phyloP scores from a whole-genome alignment of 2,329 filamentous ascomycete species.

The Rachicladosporium sp. region DNA sequence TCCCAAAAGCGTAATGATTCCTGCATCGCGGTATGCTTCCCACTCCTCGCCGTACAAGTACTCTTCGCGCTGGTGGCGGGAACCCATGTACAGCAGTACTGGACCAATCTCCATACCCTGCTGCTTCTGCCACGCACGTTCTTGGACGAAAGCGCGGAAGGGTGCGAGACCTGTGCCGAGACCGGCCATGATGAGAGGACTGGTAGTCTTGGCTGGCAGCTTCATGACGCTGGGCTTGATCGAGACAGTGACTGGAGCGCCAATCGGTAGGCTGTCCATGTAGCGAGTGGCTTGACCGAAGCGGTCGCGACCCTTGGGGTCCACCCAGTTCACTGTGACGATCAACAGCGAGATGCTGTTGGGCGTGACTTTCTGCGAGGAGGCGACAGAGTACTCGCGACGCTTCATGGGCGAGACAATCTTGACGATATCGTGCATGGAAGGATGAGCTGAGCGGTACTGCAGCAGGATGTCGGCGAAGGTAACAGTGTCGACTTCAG shows the following conservation, averaged over 20 bases:
- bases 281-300: slow-evolving; percentile 90
- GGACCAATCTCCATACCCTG: slow-evolving; percentile 89
- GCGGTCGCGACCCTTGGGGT: slow-evolving; percentile 73
- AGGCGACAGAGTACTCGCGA: slow-evolving; percentile 97
- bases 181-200: slow-evolving; percentile 96
- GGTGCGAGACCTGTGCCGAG: slow-evolving; percentile 95
- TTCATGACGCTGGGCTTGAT: slow-evolving; percentile 99
- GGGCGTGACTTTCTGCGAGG: slow-evolving; percentile 86
- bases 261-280: slow-evolving; percentile 62
- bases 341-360: slow-evolving; percentile 89
- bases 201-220: slow-evolving; percentile 73
- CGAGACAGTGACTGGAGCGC: slow-evolving; percentile 72
- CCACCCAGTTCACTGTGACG: slow-evolving; percentile 92
- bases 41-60: slow-evolving; percentile 98
- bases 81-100: slow-evolving; percentile 91
- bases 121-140: slow-evolving; percentile 95
- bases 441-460: slow-evolving; percentile 77
- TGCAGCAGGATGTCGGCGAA: slow-evolving; percentile 84
- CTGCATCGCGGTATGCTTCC: slow-evolving; percentile 93
- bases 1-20: slow-evolving; percentile 86
- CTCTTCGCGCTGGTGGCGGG: slow-evolving; percentile 93
- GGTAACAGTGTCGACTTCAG: slow-evolving; percentile 82
- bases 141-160: slow-evolving; percentile 98
- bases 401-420: slow-evolving; percentile 90
- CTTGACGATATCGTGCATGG: slow-evolving; percentile 75